phyloP scores from a whole-genome alignment of 2,329 filamentous ascomycete genomes.

The Coniella vitis region DNA sequence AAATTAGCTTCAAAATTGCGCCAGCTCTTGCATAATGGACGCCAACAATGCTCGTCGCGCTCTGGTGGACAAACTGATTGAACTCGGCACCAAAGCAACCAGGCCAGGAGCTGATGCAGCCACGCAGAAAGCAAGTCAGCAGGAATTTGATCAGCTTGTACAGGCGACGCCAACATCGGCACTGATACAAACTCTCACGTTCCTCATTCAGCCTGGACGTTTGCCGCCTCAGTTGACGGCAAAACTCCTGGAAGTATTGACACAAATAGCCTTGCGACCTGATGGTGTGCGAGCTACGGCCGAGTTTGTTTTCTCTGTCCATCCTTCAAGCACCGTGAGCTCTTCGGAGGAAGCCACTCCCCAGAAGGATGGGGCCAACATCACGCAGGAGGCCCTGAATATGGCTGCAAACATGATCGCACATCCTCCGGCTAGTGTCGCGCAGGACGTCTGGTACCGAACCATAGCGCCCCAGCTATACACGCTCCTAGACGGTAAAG shows the following conservation, averaged over 20 bases:
- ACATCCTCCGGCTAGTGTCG: constrained; percentile 48
- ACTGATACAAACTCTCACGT: constrained; percentile 55
- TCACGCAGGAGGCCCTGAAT: constrained; percentile 61
- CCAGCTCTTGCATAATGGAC: constrained; percentile 6
- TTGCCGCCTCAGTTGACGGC: constrained; percentile 54
- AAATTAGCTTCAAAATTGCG: neutral
- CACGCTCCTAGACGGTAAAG: constrained; percentile 52
- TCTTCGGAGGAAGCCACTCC: constrained; percentile 33
- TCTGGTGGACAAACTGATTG: constrained; percentile 28
- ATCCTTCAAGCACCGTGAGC: constrained; percentile 44
- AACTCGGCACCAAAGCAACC: constrained; percentile 43
- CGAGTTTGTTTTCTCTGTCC: constrained; percentile 65
- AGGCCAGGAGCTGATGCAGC: constrained; percentile 30
- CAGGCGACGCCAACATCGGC: constrained; percentile 23
- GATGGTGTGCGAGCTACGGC: constrained; percentile 61
- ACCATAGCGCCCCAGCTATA: constrained; percentile 56
- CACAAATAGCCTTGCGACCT: constrained; percentile 52
- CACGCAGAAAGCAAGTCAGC: constrained; percentile 27
- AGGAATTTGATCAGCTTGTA: constrained; percentile 41
- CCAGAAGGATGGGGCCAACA: constrained; percentile 53
- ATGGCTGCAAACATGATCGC: constrained; percentile 57
- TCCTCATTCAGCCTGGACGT: constrained; percentile 54
- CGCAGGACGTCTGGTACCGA: constrained; percentile 52
- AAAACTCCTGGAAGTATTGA: constrained; percentile 50
- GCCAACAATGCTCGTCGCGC: constrained; percentile 22